Conservation (phyloP, 2,329 filamentous ascomycete species). For the Penicillium expansum region DNA sequence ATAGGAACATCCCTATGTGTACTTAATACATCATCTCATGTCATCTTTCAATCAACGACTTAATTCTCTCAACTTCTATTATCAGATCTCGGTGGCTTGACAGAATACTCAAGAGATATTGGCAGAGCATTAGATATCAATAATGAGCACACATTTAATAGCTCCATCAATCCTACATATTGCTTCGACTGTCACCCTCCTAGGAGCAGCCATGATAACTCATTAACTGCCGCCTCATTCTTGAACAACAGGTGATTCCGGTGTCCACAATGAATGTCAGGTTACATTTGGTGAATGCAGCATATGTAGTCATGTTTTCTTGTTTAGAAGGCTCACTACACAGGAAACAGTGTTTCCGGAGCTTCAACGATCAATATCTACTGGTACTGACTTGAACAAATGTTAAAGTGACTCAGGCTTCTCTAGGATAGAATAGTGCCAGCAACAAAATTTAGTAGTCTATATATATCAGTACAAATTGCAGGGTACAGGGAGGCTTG, state of each 20-base stretch:
- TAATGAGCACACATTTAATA: not conserved
- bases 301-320: not conserved
- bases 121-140: not conserved
- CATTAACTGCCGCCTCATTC: not conserved
- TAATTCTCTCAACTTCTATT: not conserved
- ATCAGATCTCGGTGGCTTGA: not conserved
- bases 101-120: not conserved
- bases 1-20: not conserved
- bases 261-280: not conserved
- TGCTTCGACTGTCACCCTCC: not conserved
- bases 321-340: not conserved
- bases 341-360: not conserved
- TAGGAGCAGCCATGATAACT: not conserved
- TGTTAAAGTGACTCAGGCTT: not conserved
- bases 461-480: not conserved
- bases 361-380: not conserved
- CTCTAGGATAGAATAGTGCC: not conserved
- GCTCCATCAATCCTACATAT: not conserved
- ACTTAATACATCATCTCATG: not conserved
- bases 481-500: not conserved
- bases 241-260: not conserved
- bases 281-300: not conserved
- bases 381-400: not conserved
- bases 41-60: not conserved
- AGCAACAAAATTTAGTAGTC: too few species aligned